Evolutionary conservation across 345 rosid species (phyloP), one percentile per base, ranked within the genome.

Genomic region (Syzygium aqueum): DNA sequence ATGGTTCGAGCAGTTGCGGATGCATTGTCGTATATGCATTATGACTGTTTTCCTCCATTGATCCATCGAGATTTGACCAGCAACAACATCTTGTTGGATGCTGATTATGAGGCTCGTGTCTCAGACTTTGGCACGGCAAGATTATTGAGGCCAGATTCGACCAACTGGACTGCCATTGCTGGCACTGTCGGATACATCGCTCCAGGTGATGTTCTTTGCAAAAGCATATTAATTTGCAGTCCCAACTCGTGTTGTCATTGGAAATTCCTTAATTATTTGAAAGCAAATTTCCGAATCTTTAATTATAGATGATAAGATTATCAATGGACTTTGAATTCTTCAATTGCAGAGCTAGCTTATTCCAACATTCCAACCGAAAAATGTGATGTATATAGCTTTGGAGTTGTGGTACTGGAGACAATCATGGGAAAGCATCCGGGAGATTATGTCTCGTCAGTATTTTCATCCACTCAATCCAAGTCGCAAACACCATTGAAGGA

Each of bases 11-110:
- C 7, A 33, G 7, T 67, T 33, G 80, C 46, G 2, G 46, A 33
- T 33, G 80, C 80, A 17, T 19, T 67, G 53, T 77, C 67, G 25
- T 77, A 86, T n/a, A 54, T 89, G 88, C 91, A 89, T 85, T 87
- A 89, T 1, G 28, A 56, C 46, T 84, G 88, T 51, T 25, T 1
- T 19, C 89, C 88, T 21, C 53, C 88, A 22, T 51, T 85, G 23
- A 40, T 89, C 54, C 90, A 89, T 30, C 77, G 89, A 46, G 91
- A 89, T 88, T 52, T 89, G 82, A 56, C 91, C 6, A 89, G 89
- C 12, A 89, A 84, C 54, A 89, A 89, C 43, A 54, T 89, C n/a
- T 51, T 89, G 52, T 50, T 89, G 61, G 84, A 87, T 83, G 65
- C 84, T 6, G 85, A 87, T 28, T 87, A 22, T 23, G 86, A 87